Evolutionary conservation across 257 asterid genomes (phyloP), one percentile per base, ranked within the genome.

Genomic region (Solanum virginianum): DNA sequence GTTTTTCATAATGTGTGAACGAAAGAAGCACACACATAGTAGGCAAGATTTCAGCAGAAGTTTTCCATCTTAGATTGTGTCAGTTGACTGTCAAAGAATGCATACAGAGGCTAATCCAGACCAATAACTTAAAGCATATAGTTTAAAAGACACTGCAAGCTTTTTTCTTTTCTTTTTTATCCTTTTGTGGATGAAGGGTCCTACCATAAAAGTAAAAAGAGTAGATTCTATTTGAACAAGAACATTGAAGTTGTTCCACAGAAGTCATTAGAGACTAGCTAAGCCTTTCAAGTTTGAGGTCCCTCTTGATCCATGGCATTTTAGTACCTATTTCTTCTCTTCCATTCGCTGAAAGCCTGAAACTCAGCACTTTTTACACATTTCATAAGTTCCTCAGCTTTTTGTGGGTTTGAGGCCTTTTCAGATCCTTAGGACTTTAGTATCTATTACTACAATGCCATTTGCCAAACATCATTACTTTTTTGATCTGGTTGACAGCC

Each of bases 321-420:
- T 39, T 59, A 82, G 57, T 62, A 59, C 45, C 85, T 82, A 82
- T 82, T 82, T 62, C 85, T 82, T 55, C 85, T 60, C 77, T 82
- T 55, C 85, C 85, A 82, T 82, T 82, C 43, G 85, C 57, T 82
- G 77, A 65, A 26, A 26, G 17, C 71, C 71, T 63, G 41, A 59
- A 43, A n/a, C 17, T 43, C 72, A 6, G 45, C 85, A 62, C 77
- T 82, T 82, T 59, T 49, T 82, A 29, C 10, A 77, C 57, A 15
- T 16, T 45, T 77, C 82, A 77, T 16, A 77, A 47, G 24, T n/a
- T 60, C 32, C 71, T 65, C 10, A 65, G 17, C 22, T 62, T 60
- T 22, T 62, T 62, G 69, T 62, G 69, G 69, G 4, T 62, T 29
- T 62, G 69, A 62, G 69, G 36, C 36, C 36, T 4, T 62, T 63